Percentiles rank a stretch among this genome's conserved stretches.
These are phyloP conservation scores for Cutaneotrichosporon curvatum DNA, from an alignment of 1,284 basidiomycete genomes.

Conservation along the genomic window DNA sequence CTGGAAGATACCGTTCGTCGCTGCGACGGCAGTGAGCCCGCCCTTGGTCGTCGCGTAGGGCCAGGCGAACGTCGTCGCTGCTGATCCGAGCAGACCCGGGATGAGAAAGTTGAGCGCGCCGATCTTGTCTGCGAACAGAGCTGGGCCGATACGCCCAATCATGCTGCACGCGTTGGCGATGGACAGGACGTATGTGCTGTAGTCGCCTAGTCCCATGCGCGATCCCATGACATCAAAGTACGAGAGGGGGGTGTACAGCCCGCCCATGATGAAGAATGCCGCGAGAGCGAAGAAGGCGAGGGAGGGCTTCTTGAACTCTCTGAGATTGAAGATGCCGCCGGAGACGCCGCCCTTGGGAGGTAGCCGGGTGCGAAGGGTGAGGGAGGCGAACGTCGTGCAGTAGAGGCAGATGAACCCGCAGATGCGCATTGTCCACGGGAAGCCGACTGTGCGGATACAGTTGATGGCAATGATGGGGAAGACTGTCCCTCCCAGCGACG, in stretches of 20 bases:
- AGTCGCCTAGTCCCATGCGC: constrained; percentile 13
- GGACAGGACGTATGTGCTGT: constrained; percentile 16
- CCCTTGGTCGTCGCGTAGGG: constrained; percentile 17
- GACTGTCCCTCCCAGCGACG: constrained; percentile 43
- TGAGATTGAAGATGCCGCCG: constrained; percentile 20
- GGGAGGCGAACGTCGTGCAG: constrained; percentile 9
- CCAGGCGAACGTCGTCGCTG: constrained; percentile 24
- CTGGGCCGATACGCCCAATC: constrained; percentile 17
- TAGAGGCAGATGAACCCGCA: constrained; percentile 18
- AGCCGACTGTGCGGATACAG: constrained; percentile 12
- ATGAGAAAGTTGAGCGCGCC: constrained; percentile 21
- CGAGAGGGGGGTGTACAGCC: constrained; percentile 19
- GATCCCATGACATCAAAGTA: constrained; percentile 17
- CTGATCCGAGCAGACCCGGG: constrained; percentile 14
- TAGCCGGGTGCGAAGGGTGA: constrained; percentile 15
- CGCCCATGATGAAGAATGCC: constrained; percentile 13
- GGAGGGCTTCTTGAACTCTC: constrained; percentile 12
- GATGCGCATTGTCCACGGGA: constrained; percentile 26
- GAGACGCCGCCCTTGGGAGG: constrained; percentile 18
- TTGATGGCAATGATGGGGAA: constrained; percentile 47
- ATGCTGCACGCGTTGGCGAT: constrained; percentile 20
- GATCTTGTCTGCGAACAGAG: constrained; percentile 15
- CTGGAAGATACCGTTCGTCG: constrained; percentile 21
- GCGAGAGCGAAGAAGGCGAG: constrained; percentile 10
- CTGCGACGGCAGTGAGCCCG: constrained; percentile 15